Evolutionary conservation across 306 rosid genomes (phyloP).

Genomic region (Arachis hypogaea): DNA sequence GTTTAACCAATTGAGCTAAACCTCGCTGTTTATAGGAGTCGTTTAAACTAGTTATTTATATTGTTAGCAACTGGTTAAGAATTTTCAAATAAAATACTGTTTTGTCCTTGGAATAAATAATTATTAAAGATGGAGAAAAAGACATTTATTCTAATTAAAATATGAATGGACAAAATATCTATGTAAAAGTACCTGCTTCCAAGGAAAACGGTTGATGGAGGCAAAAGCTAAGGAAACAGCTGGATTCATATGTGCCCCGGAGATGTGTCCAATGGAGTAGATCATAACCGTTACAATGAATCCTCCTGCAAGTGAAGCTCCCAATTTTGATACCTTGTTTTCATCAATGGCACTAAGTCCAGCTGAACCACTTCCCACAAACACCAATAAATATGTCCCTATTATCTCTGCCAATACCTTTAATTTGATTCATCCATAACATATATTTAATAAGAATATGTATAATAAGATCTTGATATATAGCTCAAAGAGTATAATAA

Average conservation of each 20-base stretch:
- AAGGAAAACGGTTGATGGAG: conserved; percentile 61
- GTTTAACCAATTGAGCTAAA: no score
- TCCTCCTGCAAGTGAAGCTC: conserved; percentile 77
- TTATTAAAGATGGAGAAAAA: no score
- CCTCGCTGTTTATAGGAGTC: no score
- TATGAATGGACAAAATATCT: no score
- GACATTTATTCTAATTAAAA: no score
- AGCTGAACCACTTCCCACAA: conserved; percentile 73
- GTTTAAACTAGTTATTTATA: no score
- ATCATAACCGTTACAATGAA: conserved; percentile 76
- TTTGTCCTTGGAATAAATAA: no score
- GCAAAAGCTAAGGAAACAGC: conserved; percentile 85
- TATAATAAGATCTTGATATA: background rate
- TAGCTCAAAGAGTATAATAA: no score
- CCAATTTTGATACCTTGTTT: conserved; percentile 59
- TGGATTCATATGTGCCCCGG: conserved; percentile 92
- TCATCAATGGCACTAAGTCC: conserved; percentile 58
- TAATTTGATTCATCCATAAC: background rate
- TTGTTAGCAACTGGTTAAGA: no score
- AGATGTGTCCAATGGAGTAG: conserved; percentile 82
- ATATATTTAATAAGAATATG: background rate
- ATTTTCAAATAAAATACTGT: no score
- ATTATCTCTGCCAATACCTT: conserved; percentile 73
- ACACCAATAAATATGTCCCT: conserved; percentile 75
- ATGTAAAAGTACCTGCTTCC: conserved; percentile 64